Percentiles rank a stretch among this genome's conserved stretches.
Evolutionary conservation across 106 monocot species (phyloP).

Genomic region (Platanthera zijinensis): DNA sequence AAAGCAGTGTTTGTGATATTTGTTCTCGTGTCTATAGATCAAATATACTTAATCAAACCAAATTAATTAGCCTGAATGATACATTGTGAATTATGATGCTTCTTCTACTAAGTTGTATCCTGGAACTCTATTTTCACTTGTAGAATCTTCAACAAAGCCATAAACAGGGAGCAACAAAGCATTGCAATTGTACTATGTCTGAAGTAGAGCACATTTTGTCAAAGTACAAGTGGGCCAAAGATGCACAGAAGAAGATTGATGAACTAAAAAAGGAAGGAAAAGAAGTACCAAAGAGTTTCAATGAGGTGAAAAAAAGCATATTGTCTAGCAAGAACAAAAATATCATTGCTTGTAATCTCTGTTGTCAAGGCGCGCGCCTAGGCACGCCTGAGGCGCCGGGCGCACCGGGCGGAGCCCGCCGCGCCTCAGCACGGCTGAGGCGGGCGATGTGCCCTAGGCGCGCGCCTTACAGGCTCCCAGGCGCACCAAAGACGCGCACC

Average conservation of each 20-base stretch:
- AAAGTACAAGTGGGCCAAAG: slow-evolving; percentile 90
- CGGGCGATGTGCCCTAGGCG: too few species aligned
- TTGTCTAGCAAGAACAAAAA: background rate
- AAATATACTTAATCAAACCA: background rate
- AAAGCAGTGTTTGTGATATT: background rate
- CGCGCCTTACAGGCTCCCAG: too few species aligned
- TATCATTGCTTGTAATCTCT: background rate
- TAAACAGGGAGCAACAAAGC: slow-evolving; percentile 73
- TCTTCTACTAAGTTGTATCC: background rate
- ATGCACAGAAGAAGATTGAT: slow-evolving; percentile 82
- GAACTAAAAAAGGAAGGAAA: slow-evolving; percentile 96
- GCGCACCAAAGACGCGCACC: too few species aligned
- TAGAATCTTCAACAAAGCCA: slow-evolving; percentile 76
- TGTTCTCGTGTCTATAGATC: background rate
- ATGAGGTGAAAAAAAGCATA: slow-evolving; percentile 40
- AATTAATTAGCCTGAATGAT: background rate
- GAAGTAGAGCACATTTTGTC: slow-evolving; percentile 88
- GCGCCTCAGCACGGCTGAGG: too few species aligned
- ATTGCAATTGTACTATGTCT: slow-evolving; percentile 85
- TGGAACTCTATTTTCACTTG: slow-evolving; percentile 13
- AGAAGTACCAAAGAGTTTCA: slow-evolving; percentile 67
- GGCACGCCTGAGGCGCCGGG: too few species aligned
- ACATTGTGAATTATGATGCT: background rate
- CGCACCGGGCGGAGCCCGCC: too few species aligned
- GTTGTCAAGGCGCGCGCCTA: too few species aligned